Percentiles rank a stretch among this genome's conserved stretches.
These are phyloP conservation scores for Darksidea phi DNA, from an alignment of 495 filamentous ascomycete genomes.

Conservation along the genomic window DNA sequence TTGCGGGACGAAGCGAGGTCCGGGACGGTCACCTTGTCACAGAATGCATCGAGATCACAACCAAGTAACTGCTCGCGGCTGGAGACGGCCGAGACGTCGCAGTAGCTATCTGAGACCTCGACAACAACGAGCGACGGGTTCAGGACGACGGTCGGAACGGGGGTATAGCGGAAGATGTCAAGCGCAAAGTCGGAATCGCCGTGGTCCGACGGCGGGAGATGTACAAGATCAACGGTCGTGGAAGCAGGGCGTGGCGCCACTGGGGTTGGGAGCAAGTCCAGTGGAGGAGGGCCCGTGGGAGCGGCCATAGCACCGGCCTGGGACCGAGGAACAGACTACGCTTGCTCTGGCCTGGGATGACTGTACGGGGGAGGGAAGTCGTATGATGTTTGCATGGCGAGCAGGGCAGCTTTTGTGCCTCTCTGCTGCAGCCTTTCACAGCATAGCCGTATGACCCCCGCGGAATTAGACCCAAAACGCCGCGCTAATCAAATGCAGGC, in stretches of 20 bases:
- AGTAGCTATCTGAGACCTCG: constrained; percentile 28
- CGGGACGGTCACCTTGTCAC: constrained; percentile 14
- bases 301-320: neutral
- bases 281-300: neutral
- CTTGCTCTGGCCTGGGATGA: neutral
- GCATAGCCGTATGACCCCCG: neutral
- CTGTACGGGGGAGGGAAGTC: neutral
- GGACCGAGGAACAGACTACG: neutral
- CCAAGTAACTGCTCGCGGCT: constrained; percentile 17
- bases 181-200: neutral
- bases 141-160: constrained; percentile 21
- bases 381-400: constrained; percentile 5
- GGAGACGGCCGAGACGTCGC: constrained; percentile 11
- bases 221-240: neutral
- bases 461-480: neutral
- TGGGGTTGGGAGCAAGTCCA: neutral
- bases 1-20: constrained; percentile 11
- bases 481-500: no score
- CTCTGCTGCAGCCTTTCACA: neutral
- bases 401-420: constrained; percentile 2
- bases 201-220: neutral
- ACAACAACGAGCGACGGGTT: constrained; percentile 4
- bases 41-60: constrained; percentile 13
- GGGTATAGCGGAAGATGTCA: constrained; percentile 20
- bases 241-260: neutral